These are phyloP conservation scores for Encephalitozoon hellem DNA, from an alignment of 371 early-diverging fungal species.

Conservation along the genomic window DNA sequence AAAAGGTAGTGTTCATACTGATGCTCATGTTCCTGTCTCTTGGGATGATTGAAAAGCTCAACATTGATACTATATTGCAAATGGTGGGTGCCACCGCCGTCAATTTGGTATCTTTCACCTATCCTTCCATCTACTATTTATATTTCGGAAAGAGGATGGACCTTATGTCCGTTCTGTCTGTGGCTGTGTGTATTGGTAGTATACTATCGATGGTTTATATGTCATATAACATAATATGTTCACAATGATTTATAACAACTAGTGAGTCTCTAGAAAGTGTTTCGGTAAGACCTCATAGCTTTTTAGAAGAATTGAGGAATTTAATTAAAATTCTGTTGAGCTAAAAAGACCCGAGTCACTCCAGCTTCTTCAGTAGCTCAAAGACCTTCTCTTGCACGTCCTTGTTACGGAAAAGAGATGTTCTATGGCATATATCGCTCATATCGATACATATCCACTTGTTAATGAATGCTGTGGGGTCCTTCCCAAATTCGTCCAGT, in stretches of 20 bases:
- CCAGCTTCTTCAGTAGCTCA: constrained; percentile 50
- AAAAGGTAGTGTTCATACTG: not conserved
- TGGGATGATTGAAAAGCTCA: not conserved
- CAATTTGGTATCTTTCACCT: constrained; percentile 7
- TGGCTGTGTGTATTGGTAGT: not conserved
- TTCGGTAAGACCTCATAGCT: not conserved
- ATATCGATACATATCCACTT: constrained; percentile 50
- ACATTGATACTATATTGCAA: constrained; percentile 1
- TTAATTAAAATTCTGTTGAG: constrained; percentile 23
- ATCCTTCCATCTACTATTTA: constrained; percentile 19
- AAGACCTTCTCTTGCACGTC: constrained; percentile 56
- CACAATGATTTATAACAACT: not conserved
- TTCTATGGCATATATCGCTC: constrained; percentile 44
- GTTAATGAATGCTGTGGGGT: constrained; percentile 57
- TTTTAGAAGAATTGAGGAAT: constrained; percentile 1
- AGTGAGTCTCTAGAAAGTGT: not conserved
- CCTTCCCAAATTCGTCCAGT: constrained; percentile 44
- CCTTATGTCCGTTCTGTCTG: not conserved
- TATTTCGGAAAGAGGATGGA: constrained; percentile 22
- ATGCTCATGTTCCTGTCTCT: not conserved
- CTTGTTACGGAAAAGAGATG: constrained; percentile 47
- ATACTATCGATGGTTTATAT: constrained; percentile 2
- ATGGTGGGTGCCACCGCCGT: not conserved
- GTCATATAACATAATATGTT: not conserved
- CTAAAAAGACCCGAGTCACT: not conserved